A percentile compares a stretch with the other conserved stretches of the same genome.
These are phyloP conservation scores for Pterulicium gracile DNA, from an alignment of 1,284 basidiomycete genomes.

Conservation along the genomic window DNA sequence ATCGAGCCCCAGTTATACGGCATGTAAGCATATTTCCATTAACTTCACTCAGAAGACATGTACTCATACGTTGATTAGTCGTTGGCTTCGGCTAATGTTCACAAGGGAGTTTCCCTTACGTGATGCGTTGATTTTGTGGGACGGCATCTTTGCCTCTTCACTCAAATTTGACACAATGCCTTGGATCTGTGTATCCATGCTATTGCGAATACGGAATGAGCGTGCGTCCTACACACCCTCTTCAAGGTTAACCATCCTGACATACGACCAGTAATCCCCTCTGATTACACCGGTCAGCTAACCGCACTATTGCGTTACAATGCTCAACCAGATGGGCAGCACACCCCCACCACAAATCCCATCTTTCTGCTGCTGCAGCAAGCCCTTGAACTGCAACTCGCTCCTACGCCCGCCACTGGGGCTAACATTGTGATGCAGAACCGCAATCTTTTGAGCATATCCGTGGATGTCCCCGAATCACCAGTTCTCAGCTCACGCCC, in stretches of 20 bases:
- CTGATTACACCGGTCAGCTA: constrained; percentile 78
- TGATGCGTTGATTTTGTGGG: constrained; percentile 80
- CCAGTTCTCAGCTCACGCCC: constrained; percentile 17
- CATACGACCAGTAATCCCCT: constrained; percentile 64
- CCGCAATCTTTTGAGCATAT: constrained; percentile 61
- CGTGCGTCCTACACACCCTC: constrained; percentile 33
- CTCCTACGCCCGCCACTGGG: constrained; percentile 64
- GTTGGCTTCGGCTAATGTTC: constrained; percentile 85
- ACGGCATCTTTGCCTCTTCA: constrained; percentile 82
- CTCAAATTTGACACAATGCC: constrained; percentile 61
- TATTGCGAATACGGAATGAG: constrained; percentile 82
- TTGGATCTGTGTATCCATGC: constrained; percentile 86
- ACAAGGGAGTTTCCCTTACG: constrained; percentile 76
- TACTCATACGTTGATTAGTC: constrained; percentile 32
- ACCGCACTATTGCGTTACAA: constrained; percentile 82
- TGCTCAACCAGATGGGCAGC: constrained; percentile 25
- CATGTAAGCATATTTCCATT: constrained; percentile 60
- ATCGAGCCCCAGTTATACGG: constrained; percentile 94
- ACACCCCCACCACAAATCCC: constrained; percentile 34
- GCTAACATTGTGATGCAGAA: constrained; percentile 74
- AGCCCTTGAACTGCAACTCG: constrained; percentile 67
- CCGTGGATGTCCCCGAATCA: constrained; percentile 49
- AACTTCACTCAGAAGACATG: constrained; percentile 6
- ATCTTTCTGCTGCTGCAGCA: constrained; percentile 69
- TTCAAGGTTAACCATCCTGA: constrained; percentile 11